Base-by-base conservation (phyloP, 495 filamentous ascomycete genomes). In the Penicillium lividum region DNA sequence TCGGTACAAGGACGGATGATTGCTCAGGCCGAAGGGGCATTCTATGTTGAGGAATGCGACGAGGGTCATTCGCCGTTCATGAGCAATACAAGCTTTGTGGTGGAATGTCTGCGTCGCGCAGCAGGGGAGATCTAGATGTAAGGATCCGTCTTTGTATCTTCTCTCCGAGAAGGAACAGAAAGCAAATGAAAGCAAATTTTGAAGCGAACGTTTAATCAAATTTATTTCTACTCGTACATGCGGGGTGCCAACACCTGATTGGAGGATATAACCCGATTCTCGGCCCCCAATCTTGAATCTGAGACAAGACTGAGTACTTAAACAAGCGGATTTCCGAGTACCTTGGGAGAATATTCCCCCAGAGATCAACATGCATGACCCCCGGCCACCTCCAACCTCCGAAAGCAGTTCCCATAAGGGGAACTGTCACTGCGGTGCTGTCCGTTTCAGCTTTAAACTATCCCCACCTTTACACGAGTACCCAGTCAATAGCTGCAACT, bases 401-500 rank as follows among this genome's bases (percentile, higher is more conserved):
- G 55, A 57, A 51, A 33, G 25, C 11, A 51, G 46, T 48, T 45
- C 55, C 34, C 56, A 62, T 38, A 58, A 22, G 4, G 46, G 46
- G 4, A 55, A 38, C 33, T 63, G 57, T 50, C 62, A 64, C 48
- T 64, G 58, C 45, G 48, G 40, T 38, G 29, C 45, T 10, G 46
- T 57, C 4, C 38, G 48, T 15, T 53, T 57, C 46, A 56, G 18
- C 5, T 36, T 57, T 29, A 53, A n/a, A 2, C 18, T 55, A 6
- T 57, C 55, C 36, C 64, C 70, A 5, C 61, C 71, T n/a, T 63
- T 72, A 33, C 18, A 63, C 0, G 54, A 67, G 53, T 58, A 65
- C 16, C 54, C 68, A n/a, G 58, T 71, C 5, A 59, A 38, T 15
- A 36, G 47, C 11, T 79, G 76, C 66, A 78, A 73, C 62, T 77